Evolutionary conservation across 2,329 filamentous ascomycete genomes (phyloP).

Genomic region (Ampelomyces quisqualis): DNA sequence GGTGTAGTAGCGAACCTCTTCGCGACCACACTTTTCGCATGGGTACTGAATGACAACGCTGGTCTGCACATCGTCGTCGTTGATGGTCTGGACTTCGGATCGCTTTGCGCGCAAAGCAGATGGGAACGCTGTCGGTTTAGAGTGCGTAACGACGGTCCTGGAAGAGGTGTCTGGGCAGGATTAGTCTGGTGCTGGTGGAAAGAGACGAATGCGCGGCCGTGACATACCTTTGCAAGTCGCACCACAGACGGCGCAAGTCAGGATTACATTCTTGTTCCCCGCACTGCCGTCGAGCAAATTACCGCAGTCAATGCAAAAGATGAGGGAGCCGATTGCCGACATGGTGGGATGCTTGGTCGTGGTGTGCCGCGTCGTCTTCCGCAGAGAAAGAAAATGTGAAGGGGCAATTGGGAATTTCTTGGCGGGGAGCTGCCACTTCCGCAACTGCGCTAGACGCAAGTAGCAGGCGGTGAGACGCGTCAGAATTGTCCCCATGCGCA

Average conservation of each 20-base stretch:
- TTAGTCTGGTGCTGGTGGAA: neutral
- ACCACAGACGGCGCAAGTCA: constrained; percentile 84
- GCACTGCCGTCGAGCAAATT: constrained; percentile 82
- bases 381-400: constrained; percentile 18
- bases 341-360: constrained; percentile 52
- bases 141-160: constrained; percentile 75
- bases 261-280: constrained; percentile 70
- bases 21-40: constrained; percentile 78
- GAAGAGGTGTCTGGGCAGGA: constrained; percentile 46
- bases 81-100: constrained; percentile 81
- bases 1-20: constrained; percentile 80
- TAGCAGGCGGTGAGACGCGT: constrained; percentile 34
- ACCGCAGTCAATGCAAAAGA: constrained; percentile 92
- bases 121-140: constrained; percentile 88
- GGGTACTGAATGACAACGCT: constrained; percentile 67
- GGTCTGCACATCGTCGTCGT: constrained; percentile 73
- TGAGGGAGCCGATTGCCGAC: constrained; percentile 85
- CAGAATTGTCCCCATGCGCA: constrained; percentile 14
- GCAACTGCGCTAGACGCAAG: constrained; percentile 19
- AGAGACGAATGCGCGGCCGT: neutral
- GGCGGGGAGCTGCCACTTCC: constrained; percentile 15
- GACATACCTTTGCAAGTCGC: constrained; percentile 74
- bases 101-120: constrained; percentile 82
- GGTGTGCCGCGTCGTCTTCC: neutral
- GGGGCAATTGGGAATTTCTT: constrained; percentile 18